Conservation (phyloP, 192 early-diverging fungal genomes). For the Jimgerdemannia flammicorona region DNA sequence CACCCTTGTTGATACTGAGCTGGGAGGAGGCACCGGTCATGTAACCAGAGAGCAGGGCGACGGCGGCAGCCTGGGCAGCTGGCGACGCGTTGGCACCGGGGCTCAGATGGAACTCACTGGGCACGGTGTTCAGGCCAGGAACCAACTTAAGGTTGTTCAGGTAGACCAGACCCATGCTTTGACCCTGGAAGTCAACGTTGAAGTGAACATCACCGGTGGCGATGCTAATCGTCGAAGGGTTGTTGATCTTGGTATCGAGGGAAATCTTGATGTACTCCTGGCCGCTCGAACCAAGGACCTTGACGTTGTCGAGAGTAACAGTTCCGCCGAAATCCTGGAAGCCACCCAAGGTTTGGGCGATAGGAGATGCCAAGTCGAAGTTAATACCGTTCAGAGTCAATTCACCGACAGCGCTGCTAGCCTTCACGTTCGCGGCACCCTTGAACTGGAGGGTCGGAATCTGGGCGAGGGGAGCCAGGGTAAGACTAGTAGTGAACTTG, state of each 20-base stretch:
- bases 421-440: conserved; percentile 18
- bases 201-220: conserved; percentile 42
- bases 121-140: conserved; percentile 43
- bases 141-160: conserved; percentile 37
- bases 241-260: conserved; percentile 35
- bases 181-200: conserved; percentile 31
- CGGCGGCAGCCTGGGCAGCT: conserved; percentile 21
- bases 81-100: conserved; percentile 9
- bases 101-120: conserved; percentile 37
- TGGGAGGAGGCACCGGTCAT: conserved; percentile 30
- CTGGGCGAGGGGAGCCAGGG: conserved; percentile 10
- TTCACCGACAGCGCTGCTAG: conserved; percentile 31
- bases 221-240: conserved; percentile 51
- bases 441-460: background rate
- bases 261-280: conserved; percentile 38
- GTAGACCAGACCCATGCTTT: conserved; percentile 37
- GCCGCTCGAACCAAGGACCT: conserved; percentile 28
- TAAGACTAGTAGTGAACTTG: conserved; percentile 23
- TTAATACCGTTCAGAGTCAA: conserved; percentile 34
- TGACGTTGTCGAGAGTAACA: conserved; percentile 8
- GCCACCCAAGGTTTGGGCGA: conserved; percentile 14
- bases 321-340: conserved; percentile 27
- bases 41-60: conserved; percentile 36
- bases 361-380: conserved; percentile 27
- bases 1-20: conserved; percentile 29